Base-by-base conservation (phyloP, 495 filamentous ascomycete species). In the Diplogelasinospora grovesii region DNA sequence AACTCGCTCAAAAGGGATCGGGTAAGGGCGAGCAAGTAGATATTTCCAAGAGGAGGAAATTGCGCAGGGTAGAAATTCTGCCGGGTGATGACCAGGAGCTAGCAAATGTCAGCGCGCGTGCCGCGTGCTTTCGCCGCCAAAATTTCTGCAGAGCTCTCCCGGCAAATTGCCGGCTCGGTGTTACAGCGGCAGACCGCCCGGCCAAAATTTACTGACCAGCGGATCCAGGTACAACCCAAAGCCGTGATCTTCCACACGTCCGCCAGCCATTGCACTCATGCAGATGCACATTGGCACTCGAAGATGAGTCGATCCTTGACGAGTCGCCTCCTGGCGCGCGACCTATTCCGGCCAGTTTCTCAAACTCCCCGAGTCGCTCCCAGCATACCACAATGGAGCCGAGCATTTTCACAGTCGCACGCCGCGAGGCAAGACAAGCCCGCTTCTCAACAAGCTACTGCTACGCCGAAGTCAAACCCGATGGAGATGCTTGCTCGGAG, bases 271-370 rank as follows among this genome's bases (percentile, higher is more conserved):
- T 22, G 23, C 36, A 30, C 27, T 36, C 16, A 23, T 19, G 16
- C 32, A 27, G 20, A 43, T 25, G 39, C 36, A 32, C 27, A 42
- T 42, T 48, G 41, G 26, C 29, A 18, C 13, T 25, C 21, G 24
- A 46, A 46, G 27, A 75, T 75, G 72, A 70, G 57, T 44, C 57
- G 57, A 39, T 55, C 63, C 37, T 47, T 50, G 29, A 52, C 63
- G 41, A 54, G 58, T 52, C 70, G 71, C 52, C 61, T 73, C 14
- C 32, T 71, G 61, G 68, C 61, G 59, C 63, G 59, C 38, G 57
- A 52, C 43, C 55, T 66, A 34, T 41, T 53, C 35, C 52, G 56
- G 14, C 29, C 51, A 6, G 9, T n/a, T 31, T 19, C 56, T 45
- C 50, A 52, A 13, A 57, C 50, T 26, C 34, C 62, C 1, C 45